Evolutionary conservation across 768 basidiomycete genomes (phyloP).

Genomic region (Naganishia antarctica): DNA sequence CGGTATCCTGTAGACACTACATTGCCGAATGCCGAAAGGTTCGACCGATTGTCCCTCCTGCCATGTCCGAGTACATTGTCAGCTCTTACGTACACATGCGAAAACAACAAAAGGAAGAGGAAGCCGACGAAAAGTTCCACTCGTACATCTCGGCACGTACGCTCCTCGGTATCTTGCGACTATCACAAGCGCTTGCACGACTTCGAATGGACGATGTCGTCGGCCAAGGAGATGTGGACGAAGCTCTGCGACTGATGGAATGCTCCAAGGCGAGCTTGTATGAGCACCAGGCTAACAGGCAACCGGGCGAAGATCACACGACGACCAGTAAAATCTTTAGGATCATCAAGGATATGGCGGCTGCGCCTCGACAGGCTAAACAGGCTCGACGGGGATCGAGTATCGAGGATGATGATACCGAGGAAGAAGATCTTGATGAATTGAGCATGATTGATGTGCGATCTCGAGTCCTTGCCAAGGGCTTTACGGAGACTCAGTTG

Average conservation of each 20-base stretch:
- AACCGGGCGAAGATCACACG: constrained; percentile 67
- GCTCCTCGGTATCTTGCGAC: constrained; percentile 84
- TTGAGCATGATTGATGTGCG: constrained; percentile 82
- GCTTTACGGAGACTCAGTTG: constrained; percentile 85
- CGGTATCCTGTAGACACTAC: constrained; percentile 67
- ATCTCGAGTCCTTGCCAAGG: constrained; percentile 73
- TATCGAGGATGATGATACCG: constrained; percentile 63
- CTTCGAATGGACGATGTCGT: constrained; percentile 78
- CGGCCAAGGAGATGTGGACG: constrained; percentile 82
- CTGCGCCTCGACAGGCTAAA: constrained; percentile 45
- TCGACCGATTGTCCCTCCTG: constrained; percentile 81
- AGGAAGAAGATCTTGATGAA: constrained; percentile 59
- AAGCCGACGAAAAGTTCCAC: constrained; percentile 78
- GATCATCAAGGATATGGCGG: constrained; percentile 79
- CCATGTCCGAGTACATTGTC: constrained; percentile 87
- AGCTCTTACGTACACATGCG: constrained; percentile 93
- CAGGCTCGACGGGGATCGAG: constrained; percentile 59
- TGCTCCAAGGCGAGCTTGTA: constrained; percentile 86
- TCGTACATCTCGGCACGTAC: constrained; percentile 95
- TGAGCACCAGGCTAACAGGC: constrained; percentile 64
- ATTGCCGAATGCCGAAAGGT: constrained; percentile 84
- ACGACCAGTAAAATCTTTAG: constrained; percentile 78
- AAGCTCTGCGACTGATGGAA: constrained; percentile 93
- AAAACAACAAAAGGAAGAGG: constrained; percentile 85
- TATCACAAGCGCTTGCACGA: constrained; percentile 90